phyloP scores from a whole-genome alignment of 78 protist species.

The Planoprotostelium fungivorum region DNA sequence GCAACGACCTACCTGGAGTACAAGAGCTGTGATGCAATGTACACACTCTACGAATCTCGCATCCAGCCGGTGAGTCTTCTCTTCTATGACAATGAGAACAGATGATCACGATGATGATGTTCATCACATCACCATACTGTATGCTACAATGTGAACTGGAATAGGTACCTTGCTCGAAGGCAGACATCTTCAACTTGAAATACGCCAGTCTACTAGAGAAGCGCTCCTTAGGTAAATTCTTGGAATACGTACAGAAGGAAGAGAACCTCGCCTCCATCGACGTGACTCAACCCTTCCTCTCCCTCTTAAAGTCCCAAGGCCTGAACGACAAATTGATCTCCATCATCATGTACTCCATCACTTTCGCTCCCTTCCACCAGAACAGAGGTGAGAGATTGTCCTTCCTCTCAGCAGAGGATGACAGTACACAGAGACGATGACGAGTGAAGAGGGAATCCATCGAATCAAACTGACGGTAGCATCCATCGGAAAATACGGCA shows the following conservation, averaged over 20 bases:
- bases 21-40: not conserved
- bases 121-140: no score
- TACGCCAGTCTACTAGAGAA: not conserved
- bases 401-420: not conserved
- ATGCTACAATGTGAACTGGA: not conserved
- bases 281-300: not conserved
- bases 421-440: not conserved
- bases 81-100: no score
- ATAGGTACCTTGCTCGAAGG: not conserved
- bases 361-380: not conserved
- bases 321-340: not conserved
- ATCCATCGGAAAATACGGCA: not conserved
- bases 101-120: no score
- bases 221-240: not conserved
- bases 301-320: not conserved
- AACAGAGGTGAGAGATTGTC: not conserved
- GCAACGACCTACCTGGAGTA: not conserved
- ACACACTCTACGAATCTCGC: no score
- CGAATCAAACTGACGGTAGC: not conserved
- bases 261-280: not conserved
- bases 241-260: not conserved
- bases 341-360: not conserved
- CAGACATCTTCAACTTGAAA: not conserved
- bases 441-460: not conserved
- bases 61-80: no score